These are phyloP conservation scores for Reticulascus tulasneorum DNA, from an alignment of 2,329 filamentous ascomycete genomes.

Conservation along the genomic window DNA sequence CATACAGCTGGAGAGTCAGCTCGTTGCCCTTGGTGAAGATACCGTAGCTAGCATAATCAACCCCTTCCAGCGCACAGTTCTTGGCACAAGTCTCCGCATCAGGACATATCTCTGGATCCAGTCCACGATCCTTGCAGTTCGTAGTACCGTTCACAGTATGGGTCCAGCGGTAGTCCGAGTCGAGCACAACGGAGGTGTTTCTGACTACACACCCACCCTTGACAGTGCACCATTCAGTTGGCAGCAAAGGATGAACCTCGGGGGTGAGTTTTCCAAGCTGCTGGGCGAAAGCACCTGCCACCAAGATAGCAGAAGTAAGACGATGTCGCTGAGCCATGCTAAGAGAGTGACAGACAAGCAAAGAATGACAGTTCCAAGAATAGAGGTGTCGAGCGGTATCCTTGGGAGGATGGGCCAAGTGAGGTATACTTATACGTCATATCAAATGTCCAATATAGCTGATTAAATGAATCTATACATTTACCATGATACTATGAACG, in stretches of 20 bases:
- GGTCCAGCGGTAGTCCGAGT: conserved; percentile 38
- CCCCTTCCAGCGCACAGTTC: conserved; percentile 49
- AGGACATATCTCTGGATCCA: conserved; percentile 35
- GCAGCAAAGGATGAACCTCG: conserved; percentile 45
- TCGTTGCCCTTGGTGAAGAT: conserved; percentile 19
- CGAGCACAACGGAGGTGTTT: conserved; percentile 46
- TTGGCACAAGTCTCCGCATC: conserved; percentile 40
- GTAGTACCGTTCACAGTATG: conserved; percentile 25
- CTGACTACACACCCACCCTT: conserved; percentile 41
- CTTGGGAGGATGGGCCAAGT: too few relatives aligned
- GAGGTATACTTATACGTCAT: too few relatives aligned
- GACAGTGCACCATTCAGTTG: conserved; percentile 47
- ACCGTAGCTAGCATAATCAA: conserved; percentile 37
- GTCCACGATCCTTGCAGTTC: conserved; percentile 37
- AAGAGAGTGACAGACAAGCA: too few relatives aligned
- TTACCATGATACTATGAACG: too few relatives aligned
- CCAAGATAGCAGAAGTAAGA: neutral
- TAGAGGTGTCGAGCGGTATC: too few relatives aligned
- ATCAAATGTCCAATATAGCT: too few relatives aligned
- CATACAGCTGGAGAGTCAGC: conserved; percentile 21
- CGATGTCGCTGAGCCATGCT: too few relatives aligned
- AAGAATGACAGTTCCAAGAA: too few relatives aligned
- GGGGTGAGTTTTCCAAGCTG: conserved; percentile 6
- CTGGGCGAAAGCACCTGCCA: conserved; percentile 16
- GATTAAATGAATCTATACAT: too few relatives aligned